A percentile compares a stretch with the other conserved stretches of the same genome.
phyloP scores from a whole-genome alignment of 2,329 filamentous ascomycete genomes.

The Neopestalotiopsis rosae region DNA sequence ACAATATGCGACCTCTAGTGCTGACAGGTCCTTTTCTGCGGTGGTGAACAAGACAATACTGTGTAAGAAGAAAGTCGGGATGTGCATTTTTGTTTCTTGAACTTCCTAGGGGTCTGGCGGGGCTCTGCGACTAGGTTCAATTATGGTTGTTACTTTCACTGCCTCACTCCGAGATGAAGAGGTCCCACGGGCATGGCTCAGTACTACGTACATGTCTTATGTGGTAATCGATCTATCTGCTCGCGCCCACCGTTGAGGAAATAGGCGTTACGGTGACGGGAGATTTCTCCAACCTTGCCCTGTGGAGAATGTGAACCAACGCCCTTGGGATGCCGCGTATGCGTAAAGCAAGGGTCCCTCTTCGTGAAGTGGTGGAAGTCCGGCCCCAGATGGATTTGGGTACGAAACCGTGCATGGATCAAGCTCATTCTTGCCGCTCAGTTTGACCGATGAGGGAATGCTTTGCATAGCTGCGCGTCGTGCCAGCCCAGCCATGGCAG shows the following conservation, averaged over 20 bases:
- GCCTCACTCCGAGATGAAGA: conserved; percentile 1
- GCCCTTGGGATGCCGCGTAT: neutral
- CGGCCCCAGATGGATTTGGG: neutral
- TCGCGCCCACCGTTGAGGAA: neutral
- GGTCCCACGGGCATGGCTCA: neutral
- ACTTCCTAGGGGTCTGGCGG: neutral
- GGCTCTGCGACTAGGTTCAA: neutral
- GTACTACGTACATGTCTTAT: neutral
- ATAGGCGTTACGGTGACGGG: conserved; percentile 1
- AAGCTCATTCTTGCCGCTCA: neutral
- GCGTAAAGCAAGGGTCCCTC: neutral
- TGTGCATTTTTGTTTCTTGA: neutral
- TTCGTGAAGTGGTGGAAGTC: neutral
- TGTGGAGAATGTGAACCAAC: neutral
- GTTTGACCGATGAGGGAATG: neutral
- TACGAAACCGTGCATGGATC: neutral
- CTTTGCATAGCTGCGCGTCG: neutral
- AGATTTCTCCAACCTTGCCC: neutral
- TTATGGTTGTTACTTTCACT: neutral
- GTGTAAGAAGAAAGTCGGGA: neutral
- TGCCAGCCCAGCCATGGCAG: neutral
- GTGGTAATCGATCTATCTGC: neutral
- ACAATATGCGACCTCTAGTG: too few relatives aligned
- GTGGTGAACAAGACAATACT: neutral
- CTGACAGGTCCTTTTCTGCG: neutral